Evolutionary conservation across 768 basidiomycete species (phyloP).

Genomic region (Amanita muscaria): DNA sequence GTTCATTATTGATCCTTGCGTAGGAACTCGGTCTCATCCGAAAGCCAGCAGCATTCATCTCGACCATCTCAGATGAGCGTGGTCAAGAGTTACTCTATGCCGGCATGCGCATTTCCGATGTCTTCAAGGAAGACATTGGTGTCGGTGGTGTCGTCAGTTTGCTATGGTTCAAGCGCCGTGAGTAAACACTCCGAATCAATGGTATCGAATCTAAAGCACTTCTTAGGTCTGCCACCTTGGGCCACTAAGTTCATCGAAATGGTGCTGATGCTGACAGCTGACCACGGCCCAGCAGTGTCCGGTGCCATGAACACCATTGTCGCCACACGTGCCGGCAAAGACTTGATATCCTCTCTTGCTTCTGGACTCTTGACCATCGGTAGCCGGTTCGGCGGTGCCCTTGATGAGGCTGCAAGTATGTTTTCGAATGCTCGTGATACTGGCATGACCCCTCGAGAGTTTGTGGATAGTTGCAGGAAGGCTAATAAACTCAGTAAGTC

Average conservation of each 20-base stretch:
- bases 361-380: constrained; percentile 97
- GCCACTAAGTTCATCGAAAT: constrained; percentile 99
- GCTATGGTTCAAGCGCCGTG: constrained; percentile 95
- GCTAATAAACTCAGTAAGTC: constrained; percentile 85
- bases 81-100: constrained; percentile 98
- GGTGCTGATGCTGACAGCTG: constrained; percentile 98
- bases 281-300: constrained; percentile 97
- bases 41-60: constrained; percentile 98
- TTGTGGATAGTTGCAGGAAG: constrained; percentile 90
- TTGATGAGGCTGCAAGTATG: constrained; percentile 95
- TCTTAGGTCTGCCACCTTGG: constrained; percentile 64
- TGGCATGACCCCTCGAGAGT: constrained; percentile 94
- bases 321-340: constrained; percentile 98
- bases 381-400: constrained; percentile 95
- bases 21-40: constrained; percentile 91
- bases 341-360: constrained; percentile 91
- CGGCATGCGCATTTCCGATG: constrained; percentile 97
- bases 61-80: constrained; percentile 98
- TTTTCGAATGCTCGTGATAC: constrained; percentile 88
- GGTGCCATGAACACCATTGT: constrained; percentile 99
- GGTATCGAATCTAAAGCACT: not conserved
- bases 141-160: constrained; percentile 93
- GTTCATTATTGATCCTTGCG: not conserved
- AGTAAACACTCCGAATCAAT: constrained; percentile 14
- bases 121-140: constrained; percentile 96